These are phyloP conservation scores for Pichia deserticola DNA, from an alignment of 805 yeast genomes.

Conservation along the genomic window DNA sequence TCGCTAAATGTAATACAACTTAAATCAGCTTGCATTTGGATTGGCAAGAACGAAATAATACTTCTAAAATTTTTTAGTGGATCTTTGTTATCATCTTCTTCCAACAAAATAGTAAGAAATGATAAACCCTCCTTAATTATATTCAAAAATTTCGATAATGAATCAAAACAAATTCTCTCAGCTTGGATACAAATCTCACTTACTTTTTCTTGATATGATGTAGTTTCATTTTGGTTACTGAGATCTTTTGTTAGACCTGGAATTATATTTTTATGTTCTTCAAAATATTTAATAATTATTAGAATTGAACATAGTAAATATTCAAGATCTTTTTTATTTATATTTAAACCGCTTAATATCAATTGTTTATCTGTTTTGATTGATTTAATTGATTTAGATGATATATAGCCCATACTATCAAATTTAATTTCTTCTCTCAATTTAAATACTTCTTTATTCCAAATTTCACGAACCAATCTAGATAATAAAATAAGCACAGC, in stretches of 20 bases:
- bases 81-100: slow-evolving; percentile 40
- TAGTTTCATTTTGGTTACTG: slow-evolving; percentile 41
- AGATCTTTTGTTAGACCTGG: slow-evolving; percentile 54
- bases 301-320: slow-evolving; percentile 64
- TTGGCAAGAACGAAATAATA: slow-evolving; percentile 59
- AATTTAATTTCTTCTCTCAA: slow-evolving; percentile 27
- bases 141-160: slow-evolving; percentile 65
- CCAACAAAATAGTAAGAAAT: slow-evolving; percentile 72
- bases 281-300: slow-evolving; percentile 62
- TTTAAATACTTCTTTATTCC: slow-evolving; percentile 67
- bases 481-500: slow-evolving; percentile 77
- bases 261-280: slow-evolving; percentile 52
- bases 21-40: slow-evolving; percentile 62
- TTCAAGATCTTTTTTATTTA: slow-evolving; percentile 48
- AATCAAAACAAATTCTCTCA: slow-evolving; percentile 80
- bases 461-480: slow-evolving; percentile 67
- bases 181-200: slow-evolving; percentile 73
- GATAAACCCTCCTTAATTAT: slow-evolving; percentile 87
- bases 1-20: slow-evolving; percentile 63
- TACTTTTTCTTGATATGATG: slow-evolving; percentile 33
- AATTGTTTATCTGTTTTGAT: slow-evolving; percentile 29
- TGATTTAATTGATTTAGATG: slow-evolving; percentile 34
- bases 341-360: slow-evolving; percentile 38
- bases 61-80: slow-evolving; percentile 41
- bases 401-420: slow-evolving; percentile 30